Conservation (phyloP, 106 monocot genomes). For the Iris macrosiphon region DNA sequence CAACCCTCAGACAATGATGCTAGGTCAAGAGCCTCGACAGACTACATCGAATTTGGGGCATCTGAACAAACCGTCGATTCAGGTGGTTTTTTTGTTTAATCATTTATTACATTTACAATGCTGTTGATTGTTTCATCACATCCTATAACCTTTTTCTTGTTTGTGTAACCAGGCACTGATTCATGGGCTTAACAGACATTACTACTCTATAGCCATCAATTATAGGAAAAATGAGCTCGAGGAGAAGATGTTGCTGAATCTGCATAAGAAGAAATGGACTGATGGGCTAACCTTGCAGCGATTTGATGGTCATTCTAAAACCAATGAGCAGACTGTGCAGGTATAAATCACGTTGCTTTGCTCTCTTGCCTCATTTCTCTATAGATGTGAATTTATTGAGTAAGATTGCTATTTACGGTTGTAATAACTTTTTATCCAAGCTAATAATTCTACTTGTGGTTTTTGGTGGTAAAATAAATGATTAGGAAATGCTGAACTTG, state of each 20-base stretch:
- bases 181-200: slow-evolving; percentile 85
- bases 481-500: slow-evolving; percentile 62
- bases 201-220: slow-evolving; percentile 87
- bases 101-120: too few relatives aligned
- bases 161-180: slow-evolving; percentile 65
- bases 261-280: slow-evolving; percentile 95
- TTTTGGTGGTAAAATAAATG: background rate
- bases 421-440: too few relatives aligned
- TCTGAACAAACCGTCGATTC: slow-evolving; percentile 94
- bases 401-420: too few relatives aligned
- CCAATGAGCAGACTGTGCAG: slow-evolving; percentile 84
- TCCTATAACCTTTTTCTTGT: background rate
- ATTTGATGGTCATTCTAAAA: slow-evolving; percentile 76
- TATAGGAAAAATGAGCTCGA: slow-evolving; percentile 81
- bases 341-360: slow-evolving; percentile 10
- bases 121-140: too few relatives aligned
- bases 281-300: slow-evolving; percentile 62
- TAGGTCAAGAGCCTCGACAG: slow-evolving; percentile 95
- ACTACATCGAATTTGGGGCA: slow-evolving; percentile 91
- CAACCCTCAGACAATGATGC: slow-evolving; percentile 98
- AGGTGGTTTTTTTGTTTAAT: too few relatives aligned
- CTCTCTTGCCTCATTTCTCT: background rate
- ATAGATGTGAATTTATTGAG: too few relatives aligned
- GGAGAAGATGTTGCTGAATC: slow-evolving; percentile 83
- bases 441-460: background rate